These are phyloP conservation scores for Candida boleticola DNA, from an alignment of 805 yeast species.

Conservation along the genomic window DNA sequence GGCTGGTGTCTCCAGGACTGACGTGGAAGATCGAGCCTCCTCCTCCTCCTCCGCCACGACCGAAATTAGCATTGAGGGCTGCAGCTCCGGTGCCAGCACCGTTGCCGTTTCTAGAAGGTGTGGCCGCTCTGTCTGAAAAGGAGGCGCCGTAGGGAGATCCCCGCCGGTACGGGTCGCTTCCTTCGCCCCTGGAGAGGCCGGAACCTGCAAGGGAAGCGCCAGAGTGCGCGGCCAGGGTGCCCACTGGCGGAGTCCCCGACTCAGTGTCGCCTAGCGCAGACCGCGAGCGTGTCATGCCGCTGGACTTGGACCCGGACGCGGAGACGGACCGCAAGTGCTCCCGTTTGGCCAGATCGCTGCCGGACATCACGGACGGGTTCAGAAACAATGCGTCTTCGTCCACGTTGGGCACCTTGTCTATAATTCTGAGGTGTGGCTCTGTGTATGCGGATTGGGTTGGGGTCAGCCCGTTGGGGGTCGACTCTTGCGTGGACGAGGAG, in stretches of 20 bases:
- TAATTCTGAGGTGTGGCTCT: not conserved
- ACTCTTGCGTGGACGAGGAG: not conserved
- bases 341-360: not conserved
- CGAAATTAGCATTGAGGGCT: not conserved
- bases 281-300: too few species aligned
- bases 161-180: too few species aligned
- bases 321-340: not conserved
- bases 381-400: constrained; percentile 18
- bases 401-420: constrained; percentile 6
- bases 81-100: not conserved
- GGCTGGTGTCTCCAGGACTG: not conserved
- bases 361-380: constrained; percentile 16
- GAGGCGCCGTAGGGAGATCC: not conserved
- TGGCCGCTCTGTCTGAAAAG: not conserved
- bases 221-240: not conserved
- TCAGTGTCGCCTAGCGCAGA: too few species aligned
- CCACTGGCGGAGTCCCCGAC: too few species aligned
- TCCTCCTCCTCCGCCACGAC: not conserved
- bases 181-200: too few species aligned
- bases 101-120: not conserved
- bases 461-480: not conserved
- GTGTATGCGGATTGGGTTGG: not conserved
- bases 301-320: not conserved
- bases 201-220: not conserved
- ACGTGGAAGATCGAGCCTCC: not conserved